Evolutionary conservation across 1,284 basidiomycete genomes (phyloP).

Genomic region (Ganoderma meredithae): DNA sequence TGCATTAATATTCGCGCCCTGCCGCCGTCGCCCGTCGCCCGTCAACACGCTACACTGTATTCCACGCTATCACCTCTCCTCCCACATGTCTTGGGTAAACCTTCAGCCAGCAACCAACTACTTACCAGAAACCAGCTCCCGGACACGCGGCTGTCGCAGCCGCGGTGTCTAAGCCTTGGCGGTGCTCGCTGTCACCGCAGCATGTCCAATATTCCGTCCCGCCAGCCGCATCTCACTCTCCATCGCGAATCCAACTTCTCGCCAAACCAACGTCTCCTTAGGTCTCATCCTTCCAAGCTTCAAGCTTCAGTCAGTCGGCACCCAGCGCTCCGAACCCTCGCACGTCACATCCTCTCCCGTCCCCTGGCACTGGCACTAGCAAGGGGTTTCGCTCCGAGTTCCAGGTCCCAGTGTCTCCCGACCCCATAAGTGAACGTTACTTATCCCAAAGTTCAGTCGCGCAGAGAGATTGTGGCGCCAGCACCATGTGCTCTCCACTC

Average conservation of each 20-base stretch:
- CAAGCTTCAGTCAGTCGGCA: not conserved
- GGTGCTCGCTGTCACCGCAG: not conserved
- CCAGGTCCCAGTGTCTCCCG: too few relatives aligned
- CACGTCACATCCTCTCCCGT: too few relatives aligned
- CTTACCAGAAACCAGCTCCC: not conserved
- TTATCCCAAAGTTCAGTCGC: too few relatives aligned
- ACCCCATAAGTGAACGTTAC: too few relatives aligned
- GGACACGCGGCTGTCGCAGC: not conserved
- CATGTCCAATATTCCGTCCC: not conserved
- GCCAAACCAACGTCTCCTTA: not conserved
- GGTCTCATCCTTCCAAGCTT: not conserved
- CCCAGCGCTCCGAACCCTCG: not conserved
- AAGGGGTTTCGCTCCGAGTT: too few relatives aligned
- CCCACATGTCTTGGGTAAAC: not conserved
- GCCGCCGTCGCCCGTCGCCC: not conserved
- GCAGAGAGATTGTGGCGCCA: not conserved
- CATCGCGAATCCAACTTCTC: not conserved
- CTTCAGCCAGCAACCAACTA: not conserved
- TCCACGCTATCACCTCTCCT: not conserved
- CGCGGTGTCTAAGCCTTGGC: not conserved
- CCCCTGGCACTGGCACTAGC: too few relatives aligned
- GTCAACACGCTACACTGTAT: not conserved
- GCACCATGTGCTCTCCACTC: too few relatives aligned
- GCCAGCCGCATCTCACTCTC: not conserved
- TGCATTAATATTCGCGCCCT: not conserved